phyloP scores from a whole-genome alignment of 106 monocot species.

The Dendrobium huoshanense region DNA sequence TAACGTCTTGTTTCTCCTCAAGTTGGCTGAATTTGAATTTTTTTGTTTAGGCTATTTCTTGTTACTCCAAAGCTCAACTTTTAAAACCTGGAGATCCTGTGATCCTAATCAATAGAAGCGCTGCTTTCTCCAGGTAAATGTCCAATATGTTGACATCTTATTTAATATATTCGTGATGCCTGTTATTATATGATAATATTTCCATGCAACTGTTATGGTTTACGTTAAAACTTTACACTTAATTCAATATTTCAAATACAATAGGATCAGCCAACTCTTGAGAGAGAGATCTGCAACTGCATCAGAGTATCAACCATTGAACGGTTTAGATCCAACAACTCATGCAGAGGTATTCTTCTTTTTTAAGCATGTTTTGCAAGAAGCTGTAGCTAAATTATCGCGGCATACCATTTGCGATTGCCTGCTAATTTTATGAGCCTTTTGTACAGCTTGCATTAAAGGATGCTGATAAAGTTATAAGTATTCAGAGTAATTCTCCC shows the following conservation, averaged over 20 bases:
- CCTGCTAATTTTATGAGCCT: conserved; percentile 9
- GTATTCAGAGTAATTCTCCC: conserved; percentile 31
- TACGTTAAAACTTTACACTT: conserved; percentile 4
- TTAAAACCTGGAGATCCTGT: conserved; percentile 68
- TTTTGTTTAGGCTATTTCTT: conserved; percentile 63
- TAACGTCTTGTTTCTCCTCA: neutral
- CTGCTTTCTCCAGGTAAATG: conserved; percentile 62
- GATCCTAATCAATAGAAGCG: conserved; percentile 74
- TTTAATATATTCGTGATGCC: neutral
- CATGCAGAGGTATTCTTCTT: conserved; percentile 74
- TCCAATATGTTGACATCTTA: neutral
- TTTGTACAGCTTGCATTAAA: conserved; percentile 72
- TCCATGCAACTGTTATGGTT: neutral
- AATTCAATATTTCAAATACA: conserved; percentile 1
- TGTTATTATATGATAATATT: neutral
- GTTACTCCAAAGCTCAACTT: conserved; percentile 75
- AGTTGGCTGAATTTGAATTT: conserved; percentile 3
- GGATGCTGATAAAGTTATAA: conserved; percentile 82
- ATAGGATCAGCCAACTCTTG: conserved; percentile 66
- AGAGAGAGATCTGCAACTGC: conserved; percentile 68
- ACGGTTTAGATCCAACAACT: conserved; percentile 89
- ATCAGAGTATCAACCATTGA: conserved; percentile 71
- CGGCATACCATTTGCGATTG: neutral
- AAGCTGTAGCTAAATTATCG: neutral
- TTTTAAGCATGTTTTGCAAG: neutral